A percentile compares a stretch with the other conserved stretches of the same genome.
Evolutionary conservation across 345 rosid genomes (phyloP).

Genomic region (Gossypium arboreum): DNA sequence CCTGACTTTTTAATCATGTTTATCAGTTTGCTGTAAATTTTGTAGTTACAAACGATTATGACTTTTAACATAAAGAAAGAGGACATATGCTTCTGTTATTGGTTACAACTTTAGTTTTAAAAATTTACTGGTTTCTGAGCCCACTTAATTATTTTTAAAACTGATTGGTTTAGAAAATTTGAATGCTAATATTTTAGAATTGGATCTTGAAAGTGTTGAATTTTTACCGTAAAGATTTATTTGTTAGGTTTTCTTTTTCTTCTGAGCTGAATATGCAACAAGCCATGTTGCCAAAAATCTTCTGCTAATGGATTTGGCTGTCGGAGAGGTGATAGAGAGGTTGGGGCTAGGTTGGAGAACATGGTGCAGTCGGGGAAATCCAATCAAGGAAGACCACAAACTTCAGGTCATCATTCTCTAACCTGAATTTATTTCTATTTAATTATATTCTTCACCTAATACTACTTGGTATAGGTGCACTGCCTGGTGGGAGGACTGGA

Average conservation of each 20-base stretch:
- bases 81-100: background rate
- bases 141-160: background rate
- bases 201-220: background rate
- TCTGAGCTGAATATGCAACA: conserved; percentile 48
- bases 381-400: conserved; percentile 34
- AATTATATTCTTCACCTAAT: conserved; percentile 17
- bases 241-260: background rate
- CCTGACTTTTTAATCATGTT: background rate
- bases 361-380: conserved; percentile 56
- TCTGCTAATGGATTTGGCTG: conserved; percentile 61
- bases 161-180: background rate
- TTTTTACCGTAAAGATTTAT: background rate
- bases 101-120: background rate
- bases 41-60: background rate
- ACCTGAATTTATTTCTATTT: conserved; percentile 8
- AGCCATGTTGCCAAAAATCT: conserved; percentile 41
- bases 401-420: conserved; percentile 39
- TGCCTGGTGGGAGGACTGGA: conserved; percentile 42
- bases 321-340: conserved; percentile 57
- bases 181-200: conserved; percentile 1
- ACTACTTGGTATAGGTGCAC: conserved; percentile 31
- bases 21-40: too few relatives aligned
- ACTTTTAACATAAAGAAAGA: background rate
- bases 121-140: background rate
- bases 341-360: conserved; percentile 42